A percentile compares a stretch with the other conserved stretches of the same genome.
Evolutionary conservation across 352 stramenopile species (phyloP).

Genomic region (Thalassiosira livingstoniorum): DNA sequence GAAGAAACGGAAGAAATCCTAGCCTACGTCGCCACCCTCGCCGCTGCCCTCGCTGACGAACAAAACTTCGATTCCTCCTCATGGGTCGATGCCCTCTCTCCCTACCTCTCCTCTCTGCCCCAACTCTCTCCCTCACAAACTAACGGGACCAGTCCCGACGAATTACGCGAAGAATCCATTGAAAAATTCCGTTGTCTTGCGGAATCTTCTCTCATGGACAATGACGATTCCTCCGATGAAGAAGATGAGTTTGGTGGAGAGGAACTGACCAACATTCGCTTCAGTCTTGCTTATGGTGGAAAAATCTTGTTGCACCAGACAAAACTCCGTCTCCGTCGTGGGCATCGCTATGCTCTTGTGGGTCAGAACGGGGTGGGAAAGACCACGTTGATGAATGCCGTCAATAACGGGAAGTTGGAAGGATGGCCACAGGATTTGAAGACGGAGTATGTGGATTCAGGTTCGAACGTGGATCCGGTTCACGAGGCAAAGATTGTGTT

Average conservation of each 20-base stretch:
- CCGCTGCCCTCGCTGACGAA: slow-evolving; percentile 57
- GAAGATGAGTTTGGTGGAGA: slow-evolving; percentile 91
- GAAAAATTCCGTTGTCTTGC: slow-evolving; percentile 58
- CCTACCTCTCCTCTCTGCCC: slow-evolving; percentile 65
- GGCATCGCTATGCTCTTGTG: slow-evolving; percentile 94
- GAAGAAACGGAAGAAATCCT: slow-evolving; percentile 72
- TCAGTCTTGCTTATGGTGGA: slow-evolving; percentile 94
- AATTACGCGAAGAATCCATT: slow-evolving; percentile 36
- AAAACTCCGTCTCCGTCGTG: slow-evolving; percentile 91
- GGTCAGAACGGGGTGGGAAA: slow-evolving; percentile 93
- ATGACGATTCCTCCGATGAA: slow-evolving; percentile 86
- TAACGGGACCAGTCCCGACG: not conserved
- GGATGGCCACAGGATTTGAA: slow-evolving; percentile 89
- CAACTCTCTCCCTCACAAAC: not conserved
- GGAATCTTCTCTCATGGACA: slow-evolving; percentile 46
- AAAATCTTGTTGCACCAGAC: slow-evolving; percentile 97
- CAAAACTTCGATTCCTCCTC: slow-evolving; percentile 63
- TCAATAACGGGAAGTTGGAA: slow-evolving; percentile 91
- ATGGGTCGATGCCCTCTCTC: slow-evolving; percentile 72
- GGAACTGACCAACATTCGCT: slow-evolving; percentile 97
- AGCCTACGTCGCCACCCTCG: slow-evolving; percentile 78
- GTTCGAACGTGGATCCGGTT: slow-evolving; percentile 87
- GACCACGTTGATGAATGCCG: slow-evolving; percentile 93
- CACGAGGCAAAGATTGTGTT: slow-evolving; percentile 80
- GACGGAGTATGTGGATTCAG: slow-evolving; percentile 95